Conservation (phyloP, 352 stramenopile species). For the Globisporangium carolinianum region DNA sequence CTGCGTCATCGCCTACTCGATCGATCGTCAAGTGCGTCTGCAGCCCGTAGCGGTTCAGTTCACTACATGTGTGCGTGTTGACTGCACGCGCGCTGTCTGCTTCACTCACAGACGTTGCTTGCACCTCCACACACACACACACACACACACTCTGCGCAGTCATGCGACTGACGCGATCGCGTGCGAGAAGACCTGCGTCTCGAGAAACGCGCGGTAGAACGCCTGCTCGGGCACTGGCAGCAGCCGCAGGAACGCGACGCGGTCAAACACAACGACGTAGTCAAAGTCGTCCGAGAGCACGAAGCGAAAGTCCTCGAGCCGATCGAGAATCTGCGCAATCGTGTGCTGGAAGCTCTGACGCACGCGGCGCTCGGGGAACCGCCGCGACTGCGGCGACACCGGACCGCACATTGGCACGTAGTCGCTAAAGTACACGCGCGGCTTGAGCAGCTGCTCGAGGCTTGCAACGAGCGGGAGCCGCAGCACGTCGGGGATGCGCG, state of each 20-base stretch:
- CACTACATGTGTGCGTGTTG: too few species aligned
- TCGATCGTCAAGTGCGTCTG: too few species aligned
- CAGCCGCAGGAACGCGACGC: constrained; percentile 52
- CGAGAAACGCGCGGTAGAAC: constrained; percentile 76
- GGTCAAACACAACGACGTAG: constrained; percentile 83
- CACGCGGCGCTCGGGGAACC: constrained; percentile 54
- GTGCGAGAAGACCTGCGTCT: constrained; percentile 84
- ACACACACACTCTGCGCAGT: background rate
- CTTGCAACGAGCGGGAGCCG: constrained; percentile 32
- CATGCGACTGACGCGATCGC: constrained; percentile 64
- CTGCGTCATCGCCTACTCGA: too few species aligned
- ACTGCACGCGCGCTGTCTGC: too few species aligned
- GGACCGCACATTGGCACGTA: constrained; percentile 56
- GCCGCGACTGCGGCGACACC: constrained; percentile 16
- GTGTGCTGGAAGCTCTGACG: constrained; percentile 50
- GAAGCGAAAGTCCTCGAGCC: constrained; percentile 74
- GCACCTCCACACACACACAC: too few species aligned
- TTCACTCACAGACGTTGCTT: too few species aligned
- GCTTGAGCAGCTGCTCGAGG: constrained; percentile 61
- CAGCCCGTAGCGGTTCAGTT: too few species aligned
- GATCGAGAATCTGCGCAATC: constrained; percentile 41
- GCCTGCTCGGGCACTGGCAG: constrained; percentile 41
- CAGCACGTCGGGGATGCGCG: constrained; percentile 38
- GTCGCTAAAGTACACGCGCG: constrained; percentile 72
- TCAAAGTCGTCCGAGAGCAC: constrained; percentile 85